Conservation (phyloP, 176 grass and related monocot genomes). For the Rhynchospora breviuscula region DNA sequence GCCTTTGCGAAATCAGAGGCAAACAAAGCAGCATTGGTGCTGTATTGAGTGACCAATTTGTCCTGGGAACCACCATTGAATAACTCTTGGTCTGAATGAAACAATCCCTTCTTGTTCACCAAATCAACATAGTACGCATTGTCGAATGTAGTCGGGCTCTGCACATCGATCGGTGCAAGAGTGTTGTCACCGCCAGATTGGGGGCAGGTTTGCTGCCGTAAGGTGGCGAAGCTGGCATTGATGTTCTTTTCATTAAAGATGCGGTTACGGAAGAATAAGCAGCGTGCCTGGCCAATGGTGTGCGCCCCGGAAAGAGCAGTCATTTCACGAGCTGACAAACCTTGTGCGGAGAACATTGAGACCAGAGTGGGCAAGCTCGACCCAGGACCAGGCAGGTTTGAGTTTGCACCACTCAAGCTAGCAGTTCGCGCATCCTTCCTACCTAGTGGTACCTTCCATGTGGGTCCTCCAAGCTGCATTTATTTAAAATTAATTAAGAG, state of each 20-base stretch:
- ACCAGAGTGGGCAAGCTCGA: conserved; percentile 41
- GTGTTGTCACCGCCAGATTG: conserved; percentile 39
- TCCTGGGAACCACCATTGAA: conserved; percentile 43
- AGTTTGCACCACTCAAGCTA: conserved; percentile 35
- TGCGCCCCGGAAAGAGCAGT: conserved; percentile 77
- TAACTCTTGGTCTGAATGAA: conserved; percentile 71
- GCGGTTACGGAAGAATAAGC: conserved; percentile 51
- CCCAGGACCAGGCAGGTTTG: conserved; percentile 40
- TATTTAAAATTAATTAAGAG: neutral
- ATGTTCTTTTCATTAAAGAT: conserved; percentile 57
- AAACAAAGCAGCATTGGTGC: conserved; percentile 32
- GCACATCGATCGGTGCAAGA: conserved; percentile 45
- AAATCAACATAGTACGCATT: conserved; percentile 63
- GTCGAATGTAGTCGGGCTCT: conserved; percentile 47
- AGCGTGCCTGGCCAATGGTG: conserved; percentile 58
- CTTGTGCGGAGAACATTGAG: conserved; percentile 37
- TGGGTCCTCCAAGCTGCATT: conserved; percentile 57
- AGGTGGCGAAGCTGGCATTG: conserved; percentile 43
- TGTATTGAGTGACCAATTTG: conserved; percentile 41
- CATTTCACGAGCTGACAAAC: conserved; percentile 46
- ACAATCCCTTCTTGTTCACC: conserved; percentile 39
- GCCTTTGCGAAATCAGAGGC: conserved; percentile 45
- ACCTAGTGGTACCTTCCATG: conserved; percentile 58
- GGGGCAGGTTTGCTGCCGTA: conserved; percentile 37
- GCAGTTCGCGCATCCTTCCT: conserved; percentile 45